Evolutionary conservation across 2,329 filamentous ascomycete species (phyloP), one percentile per base, ranked within the genome.

Genomic region (Beauveria australis): DNA sequence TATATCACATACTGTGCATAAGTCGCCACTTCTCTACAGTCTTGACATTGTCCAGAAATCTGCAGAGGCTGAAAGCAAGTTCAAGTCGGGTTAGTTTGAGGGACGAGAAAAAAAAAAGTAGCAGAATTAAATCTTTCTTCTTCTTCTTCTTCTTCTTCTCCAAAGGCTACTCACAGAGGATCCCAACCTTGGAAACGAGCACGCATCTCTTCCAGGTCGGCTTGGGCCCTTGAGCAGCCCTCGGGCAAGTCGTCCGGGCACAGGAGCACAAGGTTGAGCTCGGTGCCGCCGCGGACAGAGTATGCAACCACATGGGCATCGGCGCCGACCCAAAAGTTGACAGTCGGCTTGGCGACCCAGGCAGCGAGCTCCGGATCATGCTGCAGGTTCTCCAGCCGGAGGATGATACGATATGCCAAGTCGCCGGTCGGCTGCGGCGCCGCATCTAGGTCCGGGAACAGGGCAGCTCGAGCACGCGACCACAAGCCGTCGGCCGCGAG

Each of bases 221-320:
- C 86, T 1, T 75, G 65, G 57, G 78, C 73, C 37, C 79, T 78
- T 12, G 78, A 76, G 1, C 85, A 79, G 1, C 78, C 77, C 2
- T 75, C 70, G 0, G 84, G 83, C 0, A 88, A 69, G 64, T 86
- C 79, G 67, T 89, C 87, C 0, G 87, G 87, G 10, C 83, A 80
- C 1, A 89, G 72, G 1, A 89, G 72, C 0, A 89, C 86, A 5
- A 90, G 78, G 61, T 89, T 89, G 64, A 83, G 86, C 75, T 86
- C 79, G 0, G 74, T 73, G 0, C 85, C 84, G 0, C 74, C 78
- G 1, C 83, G 77, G 55, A 89, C 68, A 0, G 83, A 83, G 69
- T 89, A 89, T 0, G 79, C 81, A 0, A 89, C 82, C 0, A 79
- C 83, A 66, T 89, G 86, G 1, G 81, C 76, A 1, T 76, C 76